phyloP scores from a whole-genome alignment of 805 yeast species.

The Yarrowia alimentaria region DNA sequence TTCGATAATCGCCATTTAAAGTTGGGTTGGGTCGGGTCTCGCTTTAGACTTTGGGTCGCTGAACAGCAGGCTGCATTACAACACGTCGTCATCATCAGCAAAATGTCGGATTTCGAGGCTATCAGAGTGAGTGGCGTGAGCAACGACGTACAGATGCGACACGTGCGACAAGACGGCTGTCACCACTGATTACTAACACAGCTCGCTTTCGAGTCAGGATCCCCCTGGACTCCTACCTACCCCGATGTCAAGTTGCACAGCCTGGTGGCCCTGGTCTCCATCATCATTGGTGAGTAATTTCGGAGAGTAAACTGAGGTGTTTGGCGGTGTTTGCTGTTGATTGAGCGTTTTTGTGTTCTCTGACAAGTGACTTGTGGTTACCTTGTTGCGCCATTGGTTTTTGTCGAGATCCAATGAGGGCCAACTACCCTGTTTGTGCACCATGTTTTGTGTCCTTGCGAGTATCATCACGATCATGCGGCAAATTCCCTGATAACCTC shows the following conservation, averaged over 20 bases:
- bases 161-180: background rate
- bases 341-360: too few species aligned
- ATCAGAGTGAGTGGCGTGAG: constrained; percentile 12
- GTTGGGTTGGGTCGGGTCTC: too few species aligned
- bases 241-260: constrained; percentile 17
- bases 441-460: too few species aligned
- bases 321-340: too few species aligned
- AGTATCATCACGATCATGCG: too few species aligned
- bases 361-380: too few species aligned
- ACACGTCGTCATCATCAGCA: constrained; percentile 27
- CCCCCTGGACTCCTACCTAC: constrained; percentile 19
- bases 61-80: constrained; percentile 16
- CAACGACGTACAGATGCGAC: background rate
- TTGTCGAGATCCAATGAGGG: too few species aligned
- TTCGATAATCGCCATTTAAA: constrained; percentile 18
- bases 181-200: constrained; percentile 6
- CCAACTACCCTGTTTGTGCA: too few species aligned
- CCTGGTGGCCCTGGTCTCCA: constrained; percentile 15
- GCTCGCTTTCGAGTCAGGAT: constrained; percentile 26
- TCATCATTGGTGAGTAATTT: constrained; percentile 23
- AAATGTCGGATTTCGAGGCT: constrained; percentile 28
- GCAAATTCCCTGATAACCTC: too few species aligned
- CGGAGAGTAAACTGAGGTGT: too few species aligned
- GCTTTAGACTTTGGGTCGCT: constrained; percentile 6
- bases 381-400: too few species aligned